Evolutionary conservation across 352 stramenopile genomes (phyloP).

Genomic region (Phytophthora sp.): DNA sequence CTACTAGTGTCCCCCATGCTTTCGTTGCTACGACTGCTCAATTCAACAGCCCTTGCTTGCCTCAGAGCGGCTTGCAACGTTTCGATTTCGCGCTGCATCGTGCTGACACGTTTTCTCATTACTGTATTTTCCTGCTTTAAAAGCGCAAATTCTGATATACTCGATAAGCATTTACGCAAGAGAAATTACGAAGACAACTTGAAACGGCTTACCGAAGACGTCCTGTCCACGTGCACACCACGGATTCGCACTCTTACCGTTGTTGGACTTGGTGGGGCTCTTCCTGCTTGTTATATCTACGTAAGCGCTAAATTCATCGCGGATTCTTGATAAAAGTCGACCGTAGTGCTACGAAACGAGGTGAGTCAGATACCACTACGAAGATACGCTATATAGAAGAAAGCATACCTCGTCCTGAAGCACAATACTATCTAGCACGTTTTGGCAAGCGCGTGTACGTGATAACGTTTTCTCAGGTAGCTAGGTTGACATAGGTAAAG

Average conservation of each 20-base stretch:
- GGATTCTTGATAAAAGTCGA: conserved; percentile 56
- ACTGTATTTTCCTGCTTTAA: conserved; percentile 61
- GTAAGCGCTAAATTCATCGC: conserved; percentile 66
- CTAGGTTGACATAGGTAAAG: conserved; percentile 20
- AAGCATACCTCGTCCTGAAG: conserved; percentile 63
- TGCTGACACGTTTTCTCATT: conserved; percentile 54
- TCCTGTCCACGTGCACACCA: conserved; percentile 34
- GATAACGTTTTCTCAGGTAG: conserved; percentile 61
- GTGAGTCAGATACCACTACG: neutral
- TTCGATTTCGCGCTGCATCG: conserved; percentile 61
- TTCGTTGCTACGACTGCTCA: conserved; percentile 5
- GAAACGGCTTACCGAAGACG: conserved; percentile 17
- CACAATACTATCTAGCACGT: conserved; percentile 57
- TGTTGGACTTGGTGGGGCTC: conserved; percentile 19
- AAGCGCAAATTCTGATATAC: conserved; percentile 43
- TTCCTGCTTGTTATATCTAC: conserved; percentile 37
- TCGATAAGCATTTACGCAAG: neutral
- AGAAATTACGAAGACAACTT: neutral
- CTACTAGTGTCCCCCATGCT: conserved; percentile 10
- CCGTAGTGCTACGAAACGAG: conserved; percentile 74
- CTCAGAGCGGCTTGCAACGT: conserved; percentile 45
- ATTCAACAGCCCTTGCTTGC: neutral
- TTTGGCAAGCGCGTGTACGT: conserved; percentile 57
- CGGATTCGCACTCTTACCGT: conserved; percentile 1
- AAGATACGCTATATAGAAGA: neutral